Evolutionary conservation across 73 alveolate genomes (phyloP).

Genomic region (Paramecium sexaurelia): DNA sequence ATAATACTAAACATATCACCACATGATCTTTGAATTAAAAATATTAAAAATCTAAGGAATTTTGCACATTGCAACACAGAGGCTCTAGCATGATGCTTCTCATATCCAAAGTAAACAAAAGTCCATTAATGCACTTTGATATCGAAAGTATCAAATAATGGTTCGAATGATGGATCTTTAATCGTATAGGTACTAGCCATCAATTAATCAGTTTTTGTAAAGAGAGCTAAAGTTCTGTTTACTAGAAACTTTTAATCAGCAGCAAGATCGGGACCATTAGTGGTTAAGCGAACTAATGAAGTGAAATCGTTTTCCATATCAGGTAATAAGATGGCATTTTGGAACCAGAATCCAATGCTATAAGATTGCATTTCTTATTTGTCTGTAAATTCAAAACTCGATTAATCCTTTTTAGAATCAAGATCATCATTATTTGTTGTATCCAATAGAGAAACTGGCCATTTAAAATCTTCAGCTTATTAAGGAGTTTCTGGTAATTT

Average conservation of each 20-base stretch:
- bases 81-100: background rate
- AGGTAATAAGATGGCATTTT: conserved; percentile 36
- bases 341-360: conserved; percentile 29
- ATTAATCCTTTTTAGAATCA: background rate
- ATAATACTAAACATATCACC: no score
- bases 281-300: background rate
- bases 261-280: background rate
- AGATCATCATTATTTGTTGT: conserved; percentile 26
- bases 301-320: conserved; percentile 19
- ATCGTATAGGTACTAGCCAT: conserved; percentile 36
- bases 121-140: conserved; percentile 1
- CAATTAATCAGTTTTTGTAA: conserved; percentile 2
- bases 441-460: conserved; percentile 34
- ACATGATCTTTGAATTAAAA: no score
- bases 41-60: no score
- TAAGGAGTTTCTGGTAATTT: background rate
- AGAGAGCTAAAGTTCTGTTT: background rate
- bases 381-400: background rate
- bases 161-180: conserved; percentile 48
- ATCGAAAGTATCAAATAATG: background rate
- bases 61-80: no score
- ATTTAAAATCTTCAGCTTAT: conserved; percentile 42
- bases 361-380: background rate
- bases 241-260: conserved; percentile 10
- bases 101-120: conserved; percentile 45